These are phyloP conservation scores for Bidens hawaiensis DNA, from an alignment of 140 eudicot genomes.

Conservation along the genomic window DNA sequence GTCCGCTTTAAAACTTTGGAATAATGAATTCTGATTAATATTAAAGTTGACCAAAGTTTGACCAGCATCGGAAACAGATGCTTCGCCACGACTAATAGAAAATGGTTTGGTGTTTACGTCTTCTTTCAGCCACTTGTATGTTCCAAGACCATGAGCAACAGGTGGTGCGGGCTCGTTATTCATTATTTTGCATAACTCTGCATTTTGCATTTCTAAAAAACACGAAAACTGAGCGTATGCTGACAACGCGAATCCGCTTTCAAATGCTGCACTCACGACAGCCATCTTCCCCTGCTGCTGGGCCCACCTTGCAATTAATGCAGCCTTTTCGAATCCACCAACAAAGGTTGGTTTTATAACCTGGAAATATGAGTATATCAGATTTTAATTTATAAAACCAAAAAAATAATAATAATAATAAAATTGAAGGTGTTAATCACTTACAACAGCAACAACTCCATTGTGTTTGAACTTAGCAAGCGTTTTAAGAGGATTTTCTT, in stretches of 20 bases:
- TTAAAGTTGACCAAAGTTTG: constrained; percentile 36
- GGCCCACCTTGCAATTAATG: constrained; percentile 88
- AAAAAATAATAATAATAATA: background rate
- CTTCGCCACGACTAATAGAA: constrained; percentile 43
- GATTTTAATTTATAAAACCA: background rate
- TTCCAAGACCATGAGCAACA: constrained; percentile 95
- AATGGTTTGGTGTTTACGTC: constrained; percentile 45
- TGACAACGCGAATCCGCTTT: constrained; percentile 70
- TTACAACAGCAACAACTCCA: constrained; percentile 77
- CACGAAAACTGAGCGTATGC: constrained; percentile 68
- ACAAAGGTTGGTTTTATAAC: constrained; percentile 88
- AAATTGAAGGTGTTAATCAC: constrained; percentile 19
- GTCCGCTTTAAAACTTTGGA: constrained; percentile 15
- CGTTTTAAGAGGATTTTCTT: constrained; percentile 46
- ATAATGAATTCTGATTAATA: constrained; percentile 38
- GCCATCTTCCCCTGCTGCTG: constrained; percentile 78
- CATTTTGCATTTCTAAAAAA: constrained; percentile 68
- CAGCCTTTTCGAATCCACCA: constrained; percentile 96
- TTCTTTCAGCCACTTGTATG: constrained; percentile 82
- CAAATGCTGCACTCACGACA: constrained; percentile 81
- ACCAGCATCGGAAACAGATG: constrained; percentile 64
- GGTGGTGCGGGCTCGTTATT: constrained; percentile 35
- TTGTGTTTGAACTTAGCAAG: constrained; percentile 63
- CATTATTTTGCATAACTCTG: constrained; percentile 39
- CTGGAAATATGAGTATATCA: constrained; percentile 27